Conservation (phyloP, 192 early-diverging fungal species). For the Lobulomyces angularis region DNA sequence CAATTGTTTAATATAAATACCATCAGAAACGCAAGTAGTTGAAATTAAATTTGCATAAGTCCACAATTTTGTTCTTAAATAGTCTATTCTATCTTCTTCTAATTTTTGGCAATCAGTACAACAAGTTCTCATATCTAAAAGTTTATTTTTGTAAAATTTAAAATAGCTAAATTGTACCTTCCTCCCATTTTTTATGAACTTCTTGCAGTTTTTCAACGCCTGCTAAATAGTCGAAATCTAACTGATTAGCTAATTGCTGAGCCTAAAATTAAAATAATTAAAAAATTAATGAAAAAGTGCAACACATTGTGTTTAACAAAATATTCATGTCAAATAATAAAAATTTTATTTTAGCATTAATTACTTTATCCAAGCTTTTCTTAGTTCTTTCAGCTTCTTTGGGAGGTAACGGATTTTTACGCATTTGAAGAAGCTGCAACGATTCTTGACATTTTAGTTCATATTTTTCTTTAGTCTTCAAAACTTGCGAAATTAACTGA, state of each 20-base stretch:
- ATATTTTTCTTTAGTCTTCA: slow-evolving; percentile 32
- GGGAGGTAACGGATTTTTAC: slow-evolving; percentile 8
- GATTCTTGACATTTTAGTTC: slow-evolving; percentile 29
- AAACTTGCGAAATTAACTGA: slow-evolving; percentile 16
- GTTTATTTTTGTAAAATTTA: background rate
- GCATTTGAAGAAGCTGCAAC: slow-evolving; percentile 6
- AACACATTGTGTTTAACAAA: too few relatives aligned
- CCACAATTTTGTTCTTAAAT: slow-evolving; percentile 32
- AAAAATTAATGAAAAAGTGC: too few relatives aligned
- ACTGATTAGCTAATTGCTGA: slow-evolving; percentile 21
- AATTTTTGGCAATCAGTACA: slow-evolving; percentile 31
- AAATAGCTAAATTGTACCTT: slow-evolving; percentile 26
- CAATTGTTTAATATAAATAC: slow-evolving; percentile 5
- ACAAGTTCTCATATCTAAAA: background rate
- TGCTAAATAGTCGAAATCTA: slow-evolving; percentile 32
- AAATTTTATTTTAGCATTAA: too few relatives aligned
- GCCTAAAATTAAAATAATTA: too few relatives aligned
- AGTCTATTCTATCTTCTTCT: slow-evolving; percentile 39
- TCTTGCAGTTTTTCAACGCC: slow-evolving; percentile 29
- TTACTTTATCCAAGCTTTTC: too few relatives aligned
- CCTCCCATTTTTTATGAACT: slow-evolving; percentile 29
- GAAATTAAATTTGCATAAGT: slow-evolving; percentile 40
- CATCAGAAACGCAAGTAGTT: slow-evolving; percentile 38
- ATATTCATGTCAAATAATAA: too few relatives aligned
- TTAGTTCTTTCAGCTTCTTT: slow-evolving; percentile 35